phyloP scores from a whole-genome alignment of 2,329 filamentous ascomycete genomes.

The Cordyceps pruinosa region DNA sequence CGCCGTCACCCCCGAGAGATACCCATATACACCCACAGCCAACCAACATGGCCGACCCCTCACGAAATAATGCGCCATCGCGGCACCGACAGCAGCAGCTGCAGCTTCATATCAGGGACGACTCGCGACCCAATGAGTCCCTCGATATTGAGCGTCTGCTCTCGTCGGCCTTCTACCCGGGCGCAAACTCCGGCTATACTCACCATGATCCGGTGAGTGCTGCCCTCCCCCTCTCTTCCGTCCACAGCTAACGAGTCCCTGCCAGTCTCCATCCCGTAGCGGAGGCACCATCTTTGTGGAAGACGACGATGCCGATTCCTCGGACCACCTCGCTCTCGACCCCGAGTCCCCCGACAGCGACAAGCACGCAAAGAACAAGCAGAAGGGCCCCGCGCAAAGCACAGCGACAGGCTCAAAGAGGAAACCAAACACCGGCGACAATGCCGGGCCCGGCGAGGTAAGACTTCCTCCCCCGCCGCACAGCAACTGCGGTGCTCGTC shows the following conservation, averaged over 20 bases:
- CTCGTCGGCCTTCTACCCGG: conserved; percentile 6
- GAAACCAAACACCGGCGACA: background rate
- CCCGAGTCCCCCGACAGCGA: background rate
- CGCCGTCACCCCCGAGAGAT: background rate
- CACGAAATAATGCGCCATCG: background rate
- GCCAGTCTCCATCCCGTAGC: background rate
- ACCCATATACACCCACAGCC: background rate
- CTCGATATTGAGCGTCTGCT: conserved; percentile 6
- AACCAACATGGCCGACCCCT: background rate
- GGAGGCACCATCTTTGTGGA: background rate
- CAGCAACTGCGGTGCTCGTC: background rate
- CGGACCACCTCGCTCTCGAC: background rate
- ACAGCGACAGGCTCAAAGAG: background rate
- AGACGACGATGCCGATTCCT: background rate
- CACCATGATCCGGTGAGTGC: background rate
- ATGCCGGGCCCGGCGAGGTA: conserved; percentile 5
- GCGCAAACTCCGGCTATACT: background rate
- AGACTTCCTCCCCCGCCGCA: background rate
- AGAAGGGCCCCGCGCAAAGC: background rate
- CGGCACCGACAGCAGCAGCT: background rate
- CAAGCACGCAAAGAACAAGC: background rate
- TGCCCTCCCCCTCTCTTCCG: background rate
- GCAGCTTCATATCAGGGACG: background rate
- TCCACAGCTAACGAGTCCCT: background rate
- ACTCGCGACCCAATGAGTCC: background rate